Base-by-base conservation (phyloP, 1,139 yeast species). In the Suhomyces taliae region DNA sequence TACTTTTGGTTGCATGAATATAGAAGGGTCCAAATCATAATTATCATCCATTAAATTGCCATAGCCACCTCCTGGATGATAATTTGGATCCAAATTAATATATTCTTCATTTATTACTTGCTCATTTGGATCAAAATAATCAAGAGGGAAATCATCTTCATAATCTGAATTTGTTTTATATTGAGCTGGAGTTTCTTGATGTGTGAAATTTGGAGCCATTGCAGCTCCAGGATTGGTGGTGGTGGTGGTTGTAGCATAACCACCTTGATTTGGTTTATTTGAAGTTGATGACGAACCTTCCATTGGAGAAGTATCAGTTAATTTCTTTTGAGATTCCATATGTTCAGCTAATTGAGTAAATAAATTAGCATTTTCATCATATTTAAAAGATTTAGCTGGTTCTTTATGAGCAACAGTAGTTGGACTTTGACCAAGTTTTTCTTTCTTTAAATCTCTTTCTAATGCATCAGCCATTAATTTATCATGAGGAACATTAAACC, bases 401-500 rank as follows among this genome's bases (percentile, higher is more conserved):
- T 84, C 89, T 44, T 70, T 62, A 15, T 70, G 65, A 4, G 90
- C 78, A 27, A 69, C 68, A 2, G 93, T 85, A 0, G 91, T 84
- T 2, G 89, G 76, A 4, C 67, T 65, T 53, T 82, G 87, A 44
- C 76, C 75, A 34, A 71, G 49, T 40, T 70, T 65, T 58, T 91
- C 97, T 60, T 89, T 85, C 65, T 90, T 90, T 62, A 91, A 70
- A 61, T 93, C 99, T 57, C 99, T 75, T 66, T 91, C 98, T 46
- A 93, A 70, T 0, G 98, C 98, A 66, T 93, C 99, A 4, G 93
- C 84, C 79, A 93, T 91, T 43, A 93, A 70, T 60, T 88, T 85
- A 63, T 93, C 97, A 67, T 93, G 98, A 38, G 95, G 93, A 7
- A 93, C 98, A 61, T 91, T 87, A 65, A 88, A 91, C 99, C 99